Conservation (phyloP, 2,329 filamentous ascomycete species). For the Albophoma yamanashiensis region DNA sequence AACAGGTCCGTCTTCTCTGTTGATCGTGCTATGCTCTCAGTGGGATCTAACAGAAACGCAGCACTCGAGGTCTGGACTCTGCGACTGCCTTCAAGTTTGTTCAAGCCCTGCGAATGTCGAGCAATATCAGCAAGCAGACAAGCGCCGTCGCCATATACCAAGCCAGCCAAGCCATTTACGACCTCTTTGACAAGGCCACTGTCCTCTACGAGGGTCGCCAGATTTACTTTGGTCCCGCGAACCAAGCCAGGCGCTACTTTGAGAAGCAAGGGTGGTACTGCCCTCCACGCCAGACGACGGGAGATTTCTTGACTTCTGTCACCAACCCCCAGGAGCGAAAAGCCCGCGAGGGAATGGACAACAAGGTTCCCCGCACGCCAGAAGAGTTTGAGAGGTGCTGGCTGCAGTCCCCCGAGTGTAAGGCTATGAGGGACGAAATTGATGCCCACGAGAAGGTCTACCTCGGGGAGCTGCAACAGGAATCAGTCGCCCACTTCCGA, state of each 20-base stretch:
- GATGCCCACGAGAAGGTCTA: slow-evolving; percentile 35
- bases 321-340: slow-evolving; percentile 53
- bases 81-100: slow-evolving; percentile 66
- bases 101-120: slow-evolving; percentile 51
- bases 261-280: slow-evolving; percentile 59
- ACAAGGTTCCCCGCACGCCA: slow-evolving; percentile 52
- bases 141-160: slow-evolving; percentile 64
- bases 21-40: background rate
- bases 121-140: slow-evolving; percentile 51
- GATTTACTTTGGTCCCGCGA: slow-evolving; percentile 62
- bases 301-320: slow-evolving; percentile 59
- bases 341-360: slow-evolving; percentile 46
- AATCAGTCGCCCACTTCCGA: slow-evolving; percentile 28
- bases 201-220: slow-evolving; percentile 69
- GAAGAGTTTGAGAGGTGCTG: slow-evolving; percentile 53
- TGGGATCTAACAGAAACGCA: slow-evolving; percentile 6
- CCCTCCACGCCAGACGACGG: slow-evolving; percentile 54
- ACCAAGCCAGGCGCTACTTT: slow-evolving; percentile 53
- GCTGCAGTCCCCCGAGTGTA: slow-evolving; percentile 33
- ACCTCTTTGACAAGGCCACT: slow-evolving; percentile 64
- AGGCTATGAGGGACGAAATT: slow-evolving; percentile 34
- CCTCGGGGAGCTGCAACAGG: slow-evolving; percentile 27
- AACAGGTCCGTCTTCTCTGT: slow-evolving; percentile 34
- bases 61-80: slow-evolving; percentile 61
- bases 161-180: slow-evolving; percentile 58